Conservation (phyloP, 2,329 filamentous ascomycete genomes). For the Fusarium brachygibbosum region DNA sequence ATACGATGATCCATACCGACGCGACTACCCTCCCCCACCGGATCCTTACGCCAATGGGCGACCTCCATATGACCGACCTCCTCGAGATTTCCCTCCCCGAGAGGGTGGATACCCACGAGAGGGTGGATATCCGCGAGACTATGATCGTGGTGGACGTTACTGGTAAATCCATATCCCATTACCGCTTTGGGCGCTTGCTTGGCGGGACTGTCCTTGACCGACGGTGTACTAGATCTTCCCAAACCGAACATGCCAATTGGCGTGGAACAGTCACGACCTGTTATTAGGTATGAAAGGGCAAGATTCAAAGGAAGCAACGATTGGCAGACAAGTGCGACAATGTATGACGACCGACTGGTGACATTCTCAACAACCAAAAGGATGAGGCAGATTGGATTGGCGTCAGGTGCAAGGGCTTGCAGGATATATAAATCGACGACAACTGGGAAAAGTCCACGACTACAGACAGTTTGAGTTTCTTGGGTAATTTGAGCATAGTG, state of each 20-base stretch:
- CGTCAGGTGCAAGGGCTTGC: constrained; percentile 40
- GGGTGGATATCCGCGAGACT: constrained; percentile 62
- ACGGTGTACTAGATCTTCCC: constrained; percentile 53
- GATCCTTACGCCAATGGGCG: constrained; percentile 72
- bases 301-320: constrained; percentile 35
- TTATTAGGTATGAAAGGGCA: constrained; percentile 32
- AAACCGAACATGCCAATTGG: constrained; percentile 35
- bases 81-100: constrained; percentile 65
- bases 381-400: constrained; percentile 38
- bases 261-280: constrained; percentile 29
- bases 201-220: constrained; percentile 55
- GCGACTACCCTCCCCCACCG: constrained; percentile 75
- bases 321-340: constrained; percentile 30
- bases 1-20: constrained; percentile 83
- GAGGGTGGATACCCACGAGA: constrained; percentile 58
- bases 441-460: constrained; percentile 33
- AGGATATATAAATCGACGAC: constrained; percentile 34
- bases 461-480: constrained; percentile 30
- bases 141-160: constrained; percentile 65
- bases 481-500: constrained; percentile 50
- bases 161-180: constrained; percentile 59
- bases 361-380: constrained; percentile 40
- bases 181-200: constrained; percentile 46
- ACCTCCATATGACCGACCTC: constrained; percentile 68
- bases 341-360: constrained; percentile 44